Evolutionary conservation across 495 filamentous ascomycete species (phyloP).

Genomic region (Sordaria brevicollis): DNA sequence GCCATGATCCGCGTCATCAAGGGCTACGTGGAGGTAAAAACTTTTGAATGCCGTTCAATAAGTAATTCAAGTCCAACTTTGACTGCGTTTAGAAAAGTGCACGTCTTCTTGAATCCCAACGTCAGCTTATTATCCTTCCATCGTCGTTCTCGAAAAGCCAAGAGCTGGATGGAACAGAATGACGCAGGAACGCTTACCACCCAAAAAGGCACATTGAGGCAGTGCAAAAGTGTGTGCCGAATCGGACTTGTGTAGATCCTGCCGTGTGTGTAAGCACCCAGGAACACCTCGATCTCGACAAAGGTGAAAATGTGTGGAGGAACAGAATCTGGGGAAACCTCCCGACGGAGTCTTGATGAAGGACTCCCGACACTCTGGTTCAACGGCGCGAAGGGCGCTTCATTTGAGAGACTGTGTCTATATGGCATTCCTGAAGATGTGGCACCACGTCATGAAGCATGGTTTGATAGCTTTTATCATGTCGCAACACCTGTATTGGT

Average conservation of each 20-base stretch:
- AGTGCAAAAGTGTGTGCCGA: background rate
- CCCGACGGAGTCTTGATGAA: background rate
- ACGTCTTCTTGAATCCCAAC: background rate
- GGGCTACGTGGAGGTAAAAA: background rate
- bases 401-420: background rate
- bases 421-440: background rate
- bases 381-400: background rate
- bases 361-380: background rate
- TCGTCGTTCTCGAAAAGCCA: background rate
- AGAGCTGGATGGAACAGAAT: background rate
- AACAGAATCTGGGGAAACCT: background rate
- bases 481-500: no score
- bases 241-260: background rate
- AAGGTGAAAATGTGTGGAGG: background rate
- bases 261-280: background rate
- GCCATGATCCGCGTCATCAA: background rate
- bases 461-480: conserved; percentile 15
- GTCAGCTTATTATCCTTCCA: background rate
- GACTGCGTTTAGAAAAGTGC: background rate
- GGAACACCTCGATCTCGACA: background rate
- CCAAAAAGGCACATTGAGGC: background rate
- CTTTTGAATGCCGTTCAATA: background rate
- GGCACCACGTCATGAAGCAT: background rate
- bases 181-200: background rate
- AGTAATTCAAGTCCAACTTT: background rate